These are phyloP conservation scores for Trametes coccinea DNA, from an alignment of 768 basidiomycete genomes.

Conservation along the genomic window DNA sequence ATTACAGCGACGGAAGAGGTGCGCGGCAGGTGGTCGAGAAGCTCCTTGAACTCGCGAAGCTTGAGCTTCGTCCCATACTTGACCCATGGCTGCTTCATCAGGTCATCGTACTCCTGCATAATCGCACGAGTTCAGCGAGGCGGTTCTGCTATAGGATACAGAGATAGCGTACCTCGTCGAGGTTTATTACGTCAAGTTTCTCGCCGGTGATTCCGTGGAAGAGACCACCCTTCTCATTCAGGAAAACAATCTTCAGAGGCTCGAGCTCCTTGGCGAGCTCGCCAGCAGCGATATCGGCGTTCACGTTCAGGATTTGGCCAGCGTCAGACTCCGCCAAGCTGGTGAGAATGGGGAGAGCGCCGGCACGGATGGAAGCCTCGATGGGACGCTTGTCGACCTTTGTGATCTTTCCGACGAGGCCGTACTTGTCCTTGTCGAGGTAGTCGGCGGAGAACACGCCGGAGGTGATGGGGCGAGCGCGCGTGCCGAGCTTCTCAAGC, in stretches of 20 bases:
- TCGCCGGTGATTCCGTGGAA: slow-evolving; percentile 97
- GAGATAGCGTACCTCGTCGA: slow-evolving; percentile 75
- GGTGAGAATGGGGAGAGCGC: slow-evolving; percentile 94
- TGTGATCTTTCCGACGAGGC: slow-evolving; percentile 93
- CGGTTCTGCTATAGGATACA: background rate
- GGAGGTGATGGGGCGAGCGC: slow-evolving; percentile 95
- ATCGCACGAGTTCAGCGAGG: background rate
- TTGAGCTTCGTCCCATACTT: slow-evolving; percentile 99
- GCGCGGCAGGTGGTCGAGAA: slow-evolving; percentile 96
- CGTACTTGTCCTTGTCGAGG: slow-evolving; percentile 93
- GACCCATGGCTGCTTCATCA: slow-evolving; percentile 99
- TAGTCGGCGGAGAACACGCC: slow-evolving; percentile 98
- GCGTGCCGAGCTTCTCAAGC: slow-evolving; percentile 91
- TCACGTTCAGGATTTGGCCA: slow-evolving; percentile 99
- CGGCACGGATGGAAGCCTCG: slow-evolving; percentile 95
- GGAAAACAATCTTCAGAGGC: slow-evolving; percentile 96
- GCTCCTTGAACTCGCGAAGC: slow-evolving; percentile 98
- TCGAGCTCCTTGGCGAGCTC: slow-evolving; percentile 98
- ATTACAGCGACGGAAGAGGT: slow-evolving; percentile 99
- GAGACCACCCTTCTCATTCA: slow-evolving; percentile 97
- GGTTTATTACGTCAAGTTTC: slow-evolving; percentile 94
- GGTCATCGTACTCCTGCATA: slow-evolving; percentile 84
- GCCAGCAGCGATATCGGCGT: slow-evolving; percentile 97
- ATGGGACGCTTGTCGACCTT: slow-evolving; percentile 94
- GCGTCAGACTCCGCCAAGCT: slow-evolving; percentile 92